A percentile compares a stretch with the other conserved stretches of the same genome.
Conservation (phyloP, 228 moss, liverwort and hornwort species). For the Sphagnum fallax region DNA sequence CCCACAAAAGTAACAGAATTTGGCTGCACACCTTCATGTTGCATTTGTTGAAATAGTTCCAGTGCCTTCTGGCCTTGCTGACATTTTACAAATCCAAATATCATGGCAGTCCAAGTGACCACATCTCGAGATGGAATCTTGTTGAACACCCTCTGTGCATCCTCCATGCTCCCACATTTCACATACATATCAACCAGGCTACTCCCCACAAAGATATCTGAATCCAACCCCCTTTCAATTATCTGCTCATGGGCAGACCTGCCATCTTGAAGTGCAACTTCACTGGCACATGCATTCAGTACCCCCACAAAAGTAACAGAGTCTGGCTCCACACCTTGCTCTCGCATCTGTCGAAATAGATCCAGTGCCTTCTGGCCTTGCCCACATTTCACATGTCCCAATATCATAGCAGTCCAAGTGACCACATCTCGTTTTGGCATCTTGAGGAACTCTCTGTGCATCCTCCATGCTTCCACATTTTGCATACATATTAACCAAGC, state of each 20-base stretch:
- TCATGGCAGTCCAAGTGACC: not conserved
- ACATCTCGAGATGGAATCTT: not conserved
- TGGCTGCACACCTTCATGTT: not conserved
- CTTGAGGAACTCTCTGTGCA: too few species aligned
- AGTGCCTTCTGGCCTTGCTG: not conserved
- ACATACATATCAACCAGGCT: constrained; percentile 1
- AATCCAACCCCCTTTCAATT: not conserved
- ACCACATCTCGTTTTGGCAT: too few species aligned
- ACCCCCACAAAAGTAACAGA: not conserved
- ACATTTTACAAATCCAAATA: too few species aligned
- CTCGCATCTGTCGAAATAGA: too few species aligned
- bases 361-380: too few species aligned
- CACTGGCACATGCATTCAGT: not conserved
- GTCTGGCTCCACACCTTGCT: too few species aligned
- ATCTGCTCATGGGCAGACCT: not conserved
- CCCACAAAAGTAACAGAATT: not conserved
- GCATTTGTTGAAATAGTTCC: not conserved
- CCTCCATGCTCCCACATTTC: not conserved
- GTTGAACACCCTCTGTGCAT: not conserved
- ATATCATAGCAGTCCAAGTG: too few species aligned
- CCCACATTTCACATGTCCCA: too few species aligned
- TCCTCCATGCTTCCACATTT: too few species aligned
- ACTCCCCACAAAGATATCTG: constrained; percentile 1
- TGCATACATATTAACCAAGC: too few species aligned
- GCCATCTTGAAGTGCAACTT: not conserved